Conservation (phyloP, 2,329 filamentous ascomycete species). For the Chrysoporthe cubensis region DNA sequence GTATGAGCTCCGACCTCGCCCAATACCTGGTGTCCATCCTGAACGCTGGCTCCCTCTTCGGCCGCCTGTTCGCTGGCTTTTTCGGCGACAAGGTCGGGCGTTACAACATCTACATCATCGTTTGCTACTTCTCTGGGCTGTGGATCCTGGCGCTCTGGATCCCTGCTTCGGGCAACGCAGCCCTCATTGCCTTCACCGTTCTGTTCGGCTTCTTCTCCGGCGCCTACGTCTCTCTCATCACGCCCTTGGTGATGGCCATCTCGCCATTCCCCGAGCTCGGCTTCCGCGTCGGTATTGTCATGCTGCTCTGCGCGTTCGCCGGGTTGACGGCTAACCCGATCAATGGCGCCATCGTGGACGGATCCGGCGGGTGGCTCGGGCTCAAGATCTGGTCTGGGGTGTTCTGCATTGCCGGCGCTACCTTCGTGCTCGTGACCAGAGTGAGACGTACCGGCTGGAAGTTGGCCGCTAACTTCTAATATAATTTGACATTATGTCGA, state of each 20-base stretch:
- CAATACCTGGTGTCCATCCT: constrained; percentile 35
- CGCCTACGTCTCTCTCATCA: constrained; percentile 34
- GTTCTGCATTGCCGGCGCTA: constrained; percentile 7
- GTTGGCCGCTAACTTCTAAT: not conserved
- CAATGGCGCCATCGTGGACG: constrained; percentile 45
- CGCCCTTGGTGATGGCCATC: constrained; percentile 46
- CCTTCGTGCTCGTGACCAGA: not conserved
- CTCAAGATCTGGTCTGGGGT: constrained; percentile 27
- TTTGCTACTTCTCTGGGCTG: constrained; percentile 44
- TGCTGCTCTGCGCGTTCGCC: constrained; percentile 58
- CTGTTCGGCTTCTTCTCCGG: constrained; percentile 37
- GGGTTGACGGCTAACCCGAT: constrained; percentile 63
- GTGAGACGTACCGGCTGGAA: constrained; percentile 11
- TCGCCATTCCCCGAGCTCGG: constrained; percentile 57
- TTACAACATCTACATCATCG: constrained; percentile 42
- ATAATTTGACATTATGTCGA: not conserved
- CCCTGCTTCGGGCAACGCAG: constrained; percentile 29
- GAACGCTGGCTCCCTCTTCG: constrained; percentile 33
- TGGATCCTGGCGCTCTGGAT: constrained; percentile 40
- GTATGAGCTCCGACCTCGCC: constrained; percentile 30
- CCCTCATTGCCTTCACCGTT: constrained; percentile 33
- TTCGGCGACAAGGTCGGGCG: constrained; percentile 30
- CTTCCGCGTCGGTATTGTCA: constrained; percentile 49
- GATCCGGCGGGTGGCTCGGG: constrained; percentile 18
- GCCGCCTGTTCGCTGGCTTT: constrained; percentile 28